phyloP scores from a whole-genome alignment of 352 stramenopile genomes.

The Phytophthora tentaculata region DNA sequence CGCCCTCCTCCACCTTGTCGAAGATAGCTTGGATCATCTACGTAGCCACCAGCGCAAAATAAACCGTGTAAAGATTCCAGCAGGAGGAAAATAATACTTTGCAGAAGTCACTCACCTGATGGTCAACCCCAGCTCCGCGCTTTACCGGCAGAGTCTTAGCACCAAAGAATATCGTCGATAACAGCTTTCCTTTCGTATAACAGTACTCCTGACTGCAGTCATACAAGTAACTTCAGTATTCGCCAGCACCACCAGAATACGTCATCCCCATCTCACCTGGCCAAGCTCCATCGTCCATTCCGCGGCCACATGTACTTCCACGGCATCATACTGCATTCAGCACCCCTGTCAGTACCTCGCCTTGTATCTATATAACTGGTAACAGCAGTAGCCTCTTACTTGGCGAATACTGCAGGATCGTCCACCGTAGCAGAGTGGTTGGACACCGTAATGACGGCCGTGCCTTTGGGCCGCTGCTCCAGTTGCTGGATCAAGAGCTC shows the following conservation, averaged over 20 bases:
- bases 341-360: background rate
- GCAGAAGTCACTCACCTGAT: conserved; percentile 42
- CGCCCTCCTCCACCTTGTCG: conserved; percentile 75
- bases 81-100: background rate
- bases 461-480: conserved; percentile 48
- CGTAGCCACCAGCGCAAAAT: background rate
- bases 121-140: conserved; percentile 74
- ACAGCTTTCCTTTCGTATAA: conserved; percentile 64
- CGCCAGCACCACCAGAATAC: conserved; percentile 17
- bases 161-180: conserved; percentile 68
- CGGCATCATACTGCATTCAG: conserved; percentile 64
- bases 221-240: background rate
- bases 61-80: too few species aligned
- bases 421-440: conserved; percentile 88
- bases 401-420: conserved; percentile 71
- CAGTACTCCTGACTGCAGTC: conserved; percentile 82
- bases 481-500: conserved; percentile 56
- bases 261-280: conserved; percentile 46
- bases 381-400: conserved; percentile 40
- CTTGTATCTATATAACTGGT: background rate
- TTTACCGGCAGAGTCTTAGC: conserved; percentile 80
- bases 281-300: conserved; percentile 74
- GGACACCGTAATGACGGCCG: conserved; percentile 80
- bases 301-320: conserved; percentile 69
- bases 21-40: conserved; percentile 84